These are phyloP conservation scores for Eucalyptus cladocalyx DNA, from an alignment of 345 rosid genomes.

Conservation along the genomic window DNA sequence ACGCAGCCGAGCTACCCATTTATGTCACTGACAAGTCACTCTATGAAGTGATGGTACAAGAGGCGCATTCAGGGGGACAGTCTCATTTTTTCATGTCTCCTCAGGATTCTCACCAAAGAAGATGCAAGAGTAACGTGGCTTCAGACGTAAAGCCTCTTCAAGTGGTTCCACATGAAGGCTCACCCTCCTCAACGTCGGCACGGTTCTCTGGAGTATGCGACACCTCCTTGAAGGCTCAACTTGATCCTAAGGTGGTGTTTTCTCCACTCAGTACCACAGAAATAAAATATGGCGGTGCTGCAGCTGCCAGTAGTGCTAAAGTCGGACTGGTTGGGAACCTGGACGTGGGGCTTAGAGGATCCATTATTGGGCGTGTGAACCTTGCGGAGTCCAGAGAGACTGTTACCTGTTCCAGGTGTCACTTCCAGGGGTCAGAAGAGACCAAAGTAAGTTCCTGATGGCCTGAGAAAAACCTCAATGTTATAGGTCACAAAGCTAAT, in stretches of 20 bases:
- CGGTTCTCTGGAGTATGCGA: neutral
- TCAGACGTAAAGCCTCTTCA: neutral
- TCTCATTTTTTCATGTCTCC: neutral
- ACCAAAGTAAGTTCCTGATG: neutral
- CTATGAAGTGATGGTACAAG: neutral
- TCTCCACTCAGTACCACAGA: neutral
- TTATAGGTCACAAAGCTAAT: neutral
- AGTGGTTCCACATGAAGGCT: neutral
- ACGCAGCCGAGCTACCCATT: no score
- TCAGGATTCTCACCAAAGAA: neutral
- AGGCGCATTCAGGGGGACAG: neutral
- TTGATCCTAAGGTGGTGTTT: neutral
- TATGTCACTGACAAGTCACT: neutral
- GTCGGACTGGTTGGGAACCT: neutral
- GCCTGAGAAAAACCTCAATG: neutral
- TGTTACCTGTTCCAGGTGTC: neutral
- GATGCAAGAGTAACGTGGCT: neutral
- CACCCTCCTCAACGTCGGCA: neutral
- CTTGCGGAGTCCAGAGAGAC: neutral
- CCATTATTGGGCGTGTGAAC: neutral
- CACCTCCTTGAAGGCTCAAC: neutral
- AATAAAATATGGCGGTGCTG: neutral
- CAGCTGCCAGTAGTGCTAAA: neutral
- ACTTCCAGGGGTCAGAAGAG: neutral
- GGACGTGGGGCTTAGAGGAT: neutral